Evolutionary conservation across 169 alveolate genomes (phyloP), one percentile per base, ranked within the genome.

Genomic region (Cyclospora cayetanensis): DNA sequence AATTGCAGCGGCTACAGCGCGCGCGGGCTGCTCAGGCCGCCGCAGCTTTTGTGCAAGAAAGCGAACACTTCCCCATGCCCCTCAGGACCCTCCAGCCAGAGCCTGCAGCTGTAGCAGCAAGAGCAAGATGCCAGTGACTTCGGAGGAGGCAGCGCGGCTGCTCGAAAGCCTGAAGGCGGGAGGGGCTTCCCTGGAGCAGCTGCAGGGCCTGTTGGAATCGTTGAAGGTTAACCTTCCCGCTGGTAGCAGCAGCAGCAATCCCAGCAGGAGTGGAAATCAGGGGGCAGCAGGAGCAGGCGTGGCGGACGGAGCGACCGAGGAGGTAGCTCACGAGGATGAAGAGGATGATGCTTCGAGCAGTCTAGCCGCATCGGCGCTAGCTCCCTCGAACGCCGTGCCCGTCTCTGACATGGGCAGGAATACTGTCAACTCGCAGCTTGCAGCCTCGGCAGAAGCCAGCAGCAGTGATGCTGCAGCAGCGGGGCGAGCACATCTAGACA

Each of bases 381-480:
- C 60, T 11, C 60, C 60, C 25, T 11, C 60, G 18, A 18, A n/a
- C n/a, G n/a, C n/a, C n/a, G n/a, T n/a, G n/a, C n/a, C n/a, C 27
- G 18, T 46, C 60, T 15, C 15, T 15, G 15, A 46, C 60, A 11
- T 15, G 42, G 2, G 74, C 74, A 63, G 12, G 3, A 4, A 63
- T 15, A 55, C 35, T 55, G 15, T 25, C 70, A 15, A 55, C 25
- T n/a, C 70, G 4, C 1, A 34, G 1, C 1, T 22, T 2, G 27
- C 74, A 15, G 29, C 80, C 2, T 18, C 80, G 35, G 80, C 80
- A 22, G 74, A 63, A 22, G 74, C 74, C 1, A 63, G 74, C 80
- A 68, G 80, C 80, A 68, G 25, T 18, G 72, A 41, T 20, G 46
- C 80, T 29, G 80, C 80, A 35, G 80, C 80, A 68, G 80, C 80